Conservation (phyloP, 768 basidiomycete species). For the Multifurca ochricompacta region DNA sequence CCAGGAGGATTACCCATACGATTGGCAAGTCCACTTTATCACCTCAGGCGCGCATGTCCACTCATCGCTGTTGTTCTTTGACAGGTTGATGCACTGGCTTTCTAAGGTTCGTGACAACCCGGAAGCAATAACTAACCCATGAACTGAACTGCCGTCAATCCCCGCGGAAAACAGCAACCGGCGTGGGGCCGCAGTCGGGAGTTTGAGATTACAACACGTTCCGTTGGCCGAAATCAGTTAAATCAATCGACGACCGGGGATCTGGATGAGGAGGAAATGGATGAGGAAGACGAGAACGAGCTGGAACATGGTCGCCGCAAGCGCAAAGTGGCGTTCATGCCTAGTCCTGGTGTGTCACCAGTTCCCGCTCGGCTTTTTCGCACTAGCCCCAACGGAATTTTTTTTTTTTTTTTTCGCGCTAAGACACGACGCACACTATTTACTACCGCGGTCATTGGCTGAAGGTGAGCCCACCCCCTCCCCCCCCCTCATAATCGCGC, state of each 20-base stretch:
- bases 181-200: slow-evolving; percentile 83
- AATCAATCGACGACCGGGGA: slow-evolving; percentile 65
- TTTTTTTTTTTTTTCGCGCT: slow-evolving; percentile 9
- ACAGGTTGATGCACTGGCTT: slow-evolving; percentile 84
- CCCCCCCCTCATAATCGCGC: too few relatives aligned
- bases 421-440: slow-evolving; percentile 87
- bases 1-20: slow-evolving; percentile 81
- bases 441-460: slow-evolving; percentile 89
- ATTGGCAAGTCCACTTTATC: slow-evolving; percentile 45
- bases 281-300: slow-evolving; percentile 51
- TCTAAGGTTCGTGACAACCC: slow-evolving; percentile 49
- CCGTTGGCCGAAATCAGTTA: slow-evolving; percentile 54
- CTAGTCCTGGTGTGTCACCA: slow-evolving; percentile 55
- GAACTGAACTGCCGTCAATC: background rate
- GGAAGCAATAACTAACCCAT: background rate
- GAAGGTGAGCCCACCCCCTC: too few relatives aligned
- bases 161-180: slow-evolving; percentile 55
- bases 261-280: slow-evolving; percentile 55
- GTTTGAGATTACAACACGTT: slow-evolving; percentile 81
- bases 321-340: slow-evolving; percentile 76
- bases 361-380: background rate
- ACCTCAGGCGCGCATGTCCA: background rate
- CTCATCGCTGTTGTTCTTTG: slow-evolving; percentile 4
- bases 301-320: slow-evolving; percentile 62
- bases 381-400: slow-evolving; percentile 6